Evolutionary conservation across 306 rosid species (phyloP), one percentile per base, ranked within the genome.

Genomic region (Quercus rubra): DNA sequence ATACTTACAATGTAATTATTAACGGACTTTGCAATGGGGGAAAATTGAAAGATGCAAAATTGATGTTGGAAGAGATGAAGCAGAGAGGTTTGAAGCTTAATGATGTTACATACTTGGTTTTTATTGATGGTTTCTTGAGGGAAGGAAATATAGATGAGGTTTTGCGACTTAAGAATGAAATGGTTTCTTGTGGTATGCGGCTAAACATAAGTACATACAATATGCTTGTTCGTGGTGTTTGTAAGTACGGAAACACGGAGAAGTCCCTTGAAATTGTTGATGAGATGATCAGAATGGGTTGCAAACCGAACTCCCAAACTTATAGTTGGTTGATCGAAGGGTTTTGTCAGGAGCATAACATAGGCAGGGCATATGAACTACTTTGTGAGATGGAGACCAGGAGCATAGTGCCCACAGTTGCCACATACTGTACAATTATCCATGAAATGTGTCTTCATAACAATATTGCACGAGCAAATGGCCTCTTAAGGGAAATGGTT

Each of bases 371-470:
- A 58, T 76, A 21, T 55, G 78, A 62, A 52, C 15, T 81, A 46
- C 76, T 81, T 70, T 71, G 55, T n/a, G 84, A 87, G 68, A 84
- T 87, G 88, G 81, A 84, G 76, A 80, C 59, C 43, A 75, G 57
- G 78, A 79, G 76, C 38, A 49, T 81, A 71, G 66, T 49, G 54
- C 87, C 84, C 57, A 49, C 81, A 19, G 52, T 72, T 55, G 28
- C n/a, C 54, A 82, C 84, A 51, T 87, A 38, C 72, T 55, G 83
- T 46, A 82, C 74, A 61, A 55, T 87, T 43, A 82, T 87, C 64
- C 82, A 70, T 59, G 86, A 64, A 13, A 64, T 87, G 6, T 78
- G 82, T 64, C 57, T 52, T 19, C 52, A 35, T 25, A 61, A 80
- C 61, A 76, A 87, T 55, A 28, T 81, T 25, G 54, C 56, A 20